phyloP scores from a whole-genome alignment of 495 filamentous ascomycete species.

The Penicillium crystallinum region DNA sequence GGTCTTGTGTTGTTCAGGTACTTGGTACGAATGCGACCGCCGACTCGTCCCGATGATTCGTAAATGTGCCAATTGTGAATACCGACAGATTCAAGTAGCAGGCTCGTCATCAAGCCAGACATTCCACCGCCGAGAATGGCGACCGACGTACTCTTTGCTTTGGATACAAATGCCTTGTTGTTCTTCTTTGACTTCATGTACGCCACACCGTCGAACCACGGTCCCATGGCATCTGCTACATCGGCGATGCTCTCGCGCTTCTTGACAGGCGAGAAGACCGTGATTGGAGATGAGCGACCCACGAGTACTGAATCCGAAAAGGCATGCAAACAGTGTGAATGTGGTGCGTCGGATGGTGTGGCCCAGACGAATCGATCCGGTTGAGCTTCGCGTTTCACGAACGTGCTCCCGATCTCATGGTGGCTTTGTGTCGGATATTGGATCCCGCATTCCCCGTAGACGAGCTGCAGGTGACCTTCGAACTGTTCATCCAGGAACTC shows the following conservation, averaged over 20 bases:
- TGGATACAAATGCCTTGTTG: slow-evolving; percentile 44
- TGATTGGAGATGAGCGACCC: slow-evolving; percentile 24
- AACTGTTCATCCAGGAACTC: slow-evolving; percentile 23
- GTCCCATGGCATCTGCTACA: slow-evolving; percentile 51
- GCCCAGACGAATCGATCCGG: slow-evolving; percentile 32
- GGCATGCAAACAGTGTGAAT: slow-evolving; percentile 29
- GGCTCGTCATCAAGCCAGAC: slow-evolving; percentile 57
- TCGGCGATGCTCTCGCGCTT: slow-evolving; percentile 30
- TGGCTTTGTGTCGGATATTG: slow-evolving; percentile 13
- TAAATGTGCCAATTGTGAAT: slow-evolving; percentile 52
- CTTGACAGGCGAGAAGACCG: slow-evolving; percentile 10
- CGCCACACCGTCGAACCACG: slow-evolving; percentile 66
- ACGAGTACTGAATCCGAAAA: slow-evolving; percentile 20
- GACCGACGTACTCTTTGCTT: slow-evolving; percentile 41
- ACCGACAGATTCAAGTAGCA: slow-evolving; percentile 47
- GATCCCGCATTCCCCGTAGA: slow-evolving; percentile 29
- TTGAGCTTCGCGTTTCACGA: slow-evolving; percentile 23
- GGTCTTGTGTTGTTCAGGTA: slow-evolving; percentile 52
- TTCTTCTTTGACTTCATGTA: slow-evolving; percentile 53
- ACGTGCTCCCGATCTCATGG: slow-evolving; percentile 25
- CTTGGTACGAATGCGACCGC: slow-evolving; percentile 57
- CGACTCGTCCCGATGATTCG: slow-evolving; percentile 47
- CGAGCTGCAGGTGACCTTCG: slow-evolving; percentile 24
- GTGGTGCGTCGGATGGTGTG: slow-evolving; percentile 26
- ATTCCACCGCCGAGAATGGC: slow-evolving; percentile 68